Evolutionary conservation across 805 yeast genomes (phyloP), one percentile per base, ranked within the genome.

Genomic region (Maudiozyma turicensis): DNA sequence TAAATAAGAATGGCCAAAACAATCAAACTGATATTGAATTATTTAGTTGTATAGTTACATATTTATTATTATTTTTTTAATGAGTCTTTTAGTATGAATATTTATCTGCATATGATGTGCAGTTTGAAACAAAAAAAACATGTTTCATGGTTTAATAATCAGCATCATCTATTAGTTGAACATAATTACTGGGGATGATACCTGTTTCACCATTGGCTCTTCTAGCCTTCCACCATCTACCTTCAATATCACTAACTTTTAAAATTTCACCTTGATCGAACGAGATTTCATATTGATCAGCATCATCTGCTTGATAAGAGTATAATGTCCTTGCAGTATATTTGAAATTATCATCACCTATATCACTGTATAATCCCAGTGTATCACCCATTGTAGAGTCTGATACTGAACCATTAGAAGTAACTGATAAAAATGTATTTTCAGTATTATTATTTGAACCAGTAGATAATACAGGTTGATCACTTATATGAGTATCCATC

Each of bases 191-290:
- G 46, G 99, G 98, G 67, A 96, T 89, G 59, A 91, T 91, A 56
- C 98, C 99, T 42, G 88, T 85, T 65, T 89, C 93, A 34, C 99
- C 99, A 57, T 80, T 84, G 8, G 84, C 75, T 61, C 90, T 79
- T 65, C 85, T 80, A 40, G 96, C 97, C 69, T 89, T 96, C 98
- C 98, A 91, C 99, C 99, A 91, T 69, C 95, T 82, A 43, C 97
- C 97, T 55, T 86, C 86, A 50, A 88, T 87, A 61, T 91, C 97
- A 57, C 87, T 87, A 34, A 91, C 95, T 59, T 83, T 88, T 65
- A 91, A 75, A n/a, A 88, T 71, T 66, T 91, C 98, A 49, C 93
- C 96, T 66, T 90, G 88, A 54, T 76, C 81, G 61, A 91, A 93
- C 5, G 95, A 84, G 28, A 91, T 78, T 69, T 91, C 99, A 61